phyloP scores from a whole-genome alignment of 208 protist genomes.

The Trypanosoma brucei region DNA sequence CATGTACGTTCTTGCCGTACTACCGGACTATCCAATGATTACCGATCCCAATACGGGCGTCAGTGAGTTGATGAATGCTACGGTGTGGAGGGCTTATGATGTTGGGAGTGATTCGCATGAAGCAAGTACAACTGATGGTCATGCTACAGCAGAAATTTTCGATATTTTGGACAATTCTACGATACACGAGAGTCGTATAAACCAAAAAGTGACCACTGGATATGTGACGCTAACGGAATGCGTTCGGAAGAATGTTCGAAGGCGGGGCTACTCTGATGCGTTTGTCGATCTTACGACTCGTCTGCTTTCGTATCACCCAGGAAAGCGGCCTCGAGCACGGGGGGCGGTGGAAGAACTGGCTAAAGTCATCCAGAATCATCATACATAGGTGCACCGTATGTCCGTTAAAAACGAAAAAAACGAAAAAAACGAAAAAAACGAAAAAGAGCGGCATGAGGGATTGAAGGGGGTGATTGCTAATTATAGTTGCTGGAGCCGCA shows the following conservation, averaged over 20 bases:
- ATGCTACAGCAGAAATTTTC: too few relatives aligned
- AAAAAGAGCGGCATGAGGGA: too few relatives aligned
- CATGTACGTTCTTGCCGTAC: conserved; percentile 66
- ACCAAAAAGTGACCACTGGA: neutral
- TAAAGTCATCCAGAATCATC: conserved; percentile 41
- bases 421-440: too few relatives aligned
- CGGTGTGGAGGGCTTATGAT: conserved; percentile 33
- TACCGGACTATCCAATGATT: conserved; percentile 78
- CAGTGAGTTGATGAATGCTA: conserved; percentile 51
- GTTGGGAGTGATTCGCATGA: too few relatives aligned
- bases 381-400: too few relatives aligned
- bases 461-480: too few relatives aligned
- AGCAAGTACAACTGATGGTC: too few relatives aligned
- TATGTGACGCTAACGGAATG: conserved; percentile 33
- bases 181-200: neutral
- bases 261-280: conserved; percentile 40
- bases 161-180: neutral
- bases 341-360: conserved; percentile 35
- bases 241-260: conserved; percentile 28
- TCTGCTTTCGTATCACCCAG: conserved; percentile 55
- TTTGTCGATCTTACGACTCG: conserved; percentile 48
- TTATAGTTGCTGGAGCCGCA: too few relatives aligned
- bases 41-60: conserved; percentile 42
- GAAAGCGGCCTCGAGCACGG: conserved; percentile 39
- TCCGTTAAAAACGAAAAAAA: too few relatives aligned